Conservation (phyloP, 2,329 filamentous ascomycete species). For the Thermomyces lanuginosus region DNA sequence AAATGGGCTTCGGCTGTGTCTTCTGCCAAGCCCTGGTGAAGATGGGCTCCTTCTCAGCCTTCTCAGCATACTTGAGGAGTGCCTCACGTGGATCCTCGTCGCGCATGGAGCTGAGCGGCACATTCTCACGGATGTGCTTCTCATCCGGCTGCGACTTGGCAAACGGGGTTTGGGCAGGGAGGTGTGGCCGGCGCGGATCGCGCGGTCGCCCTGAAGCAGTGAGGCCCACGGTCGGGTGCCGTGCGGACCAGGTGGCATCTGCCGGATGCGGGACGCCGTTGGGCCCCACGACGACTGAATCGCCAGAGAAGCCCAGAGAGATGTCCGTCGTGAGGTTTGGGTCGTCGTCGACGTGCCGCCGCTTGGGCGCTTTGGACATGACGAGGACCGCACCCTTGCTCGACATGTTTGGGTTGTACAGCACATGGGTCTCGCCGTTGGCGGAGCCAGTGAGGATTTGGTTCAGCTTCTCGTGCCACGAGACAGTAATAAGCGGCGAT, state of each 20-base stretch:
- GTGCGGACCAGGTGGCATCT: conserved; percentile 43
- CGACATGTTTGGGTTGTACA: conserved; percentile 80
- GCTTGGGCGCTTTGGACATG: conserved; percentile 86
- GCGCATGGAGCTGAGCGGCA: conserved; percentile 79
- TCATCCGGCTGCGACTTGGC: conserved; percentile 80
- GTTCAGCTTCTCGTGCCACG: conserved; percentile 90
- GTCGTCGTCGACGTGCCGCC: conserved; percentile 88
- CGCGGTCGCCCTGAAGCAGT: conserved; percentile 60
- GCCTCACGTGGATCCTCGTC: conserved; percentile 94
- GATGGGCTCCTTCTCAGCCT: conserved; percentile 79
- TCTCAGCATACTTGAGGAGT: conserved; percentile 82
- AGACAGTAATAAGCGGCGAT: conserved; percentile 63
- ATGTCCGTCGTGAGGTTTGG: conserved; percentile 72
- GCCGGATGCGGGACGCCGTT: conserved; percentile 59
- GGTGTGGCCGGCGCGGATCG: conserved; percentile 71
- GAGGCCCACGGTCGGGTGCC: conserved; percentile 55
- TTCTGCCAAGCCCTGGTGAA: conserved; percentile 89
- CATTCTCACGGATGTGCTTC: conserved; percentile 71
- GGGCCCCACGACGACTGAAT: conserved; percentile 58
- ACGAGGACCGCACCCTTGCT: conserved; percentile 67
- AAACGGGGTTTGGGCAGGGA: conserved; percentile 75
- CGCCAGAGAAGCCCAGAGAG: conserved; percentile 62
- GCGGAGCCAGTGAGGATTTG: conserved; percentile 90
- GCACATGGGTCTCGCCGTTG: conserved; percentile 73
- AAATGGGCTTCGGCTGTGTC: conserved; percentile 84